A percentile compares a stretch with the other conserved stretches of the same genome.
Evolutionary conservation across 2,329 filamentous ascomycete species (phyloP).

Genomic region (Lasiodiplodia hormozganensis): DNA sequence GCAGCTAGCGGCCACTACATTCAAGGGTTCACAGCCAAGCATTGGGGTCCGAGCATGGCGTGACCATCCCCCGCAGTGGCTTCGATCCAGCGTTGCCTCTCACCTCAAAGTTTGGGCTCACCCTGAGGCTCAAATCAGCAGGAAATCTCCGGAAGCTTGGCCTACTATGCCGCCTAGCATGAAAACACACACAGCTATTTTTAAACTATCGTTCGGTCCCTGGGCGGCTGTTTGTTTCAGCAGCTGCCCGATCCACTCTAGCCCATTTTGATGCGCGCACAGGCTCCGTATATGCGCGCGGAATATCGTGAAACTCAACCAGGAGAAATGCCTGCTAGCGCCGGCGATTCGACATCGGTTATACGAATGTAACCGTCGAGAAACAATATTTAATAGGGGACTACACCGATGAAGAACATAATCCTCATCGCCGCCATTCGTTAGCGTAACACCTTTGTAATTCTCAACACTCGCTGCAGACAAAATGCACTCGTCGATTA

Average conservation of each 20-base stretch:
- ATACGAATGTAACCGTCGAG: constrained; percentile 14
- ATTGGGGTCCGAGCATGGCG: background rate
- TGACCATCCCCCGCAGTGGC: constrained; percentile 6
- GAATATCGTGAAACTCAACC: background rate
- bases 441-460: background rate
- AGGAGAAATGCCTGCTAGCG: constrained; percentile 18
- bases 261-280: background rate
- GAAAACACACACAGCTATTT: background rate
- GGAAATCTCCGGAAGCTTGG: background rate
- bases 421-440: constrained; percentile 1
- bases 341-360: background rate
- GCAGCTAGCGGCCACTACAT: background rate
- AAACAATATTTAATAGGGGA: background rate
- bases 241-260: background rate
- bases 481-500: constrained; percentile 6
- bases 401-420: background rate
- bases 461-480: background rate
- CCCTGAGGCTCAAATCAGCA: background rate
- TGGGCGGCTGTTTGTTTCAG: background rate
- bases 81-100: background rate
- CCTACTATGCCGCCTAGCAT: background rate
- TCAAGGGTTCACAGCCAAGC: background rate
- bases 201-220: too few relatives aligned
- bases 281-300: constrained; percentile 19
- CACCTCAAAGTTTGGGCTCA: background rate